These are phyloP conservation scores for Lasiosphaeria miniovina DNA, from an alignment of 495 filamentous ascomycete species.

Conservation along the genomic window DNA sequence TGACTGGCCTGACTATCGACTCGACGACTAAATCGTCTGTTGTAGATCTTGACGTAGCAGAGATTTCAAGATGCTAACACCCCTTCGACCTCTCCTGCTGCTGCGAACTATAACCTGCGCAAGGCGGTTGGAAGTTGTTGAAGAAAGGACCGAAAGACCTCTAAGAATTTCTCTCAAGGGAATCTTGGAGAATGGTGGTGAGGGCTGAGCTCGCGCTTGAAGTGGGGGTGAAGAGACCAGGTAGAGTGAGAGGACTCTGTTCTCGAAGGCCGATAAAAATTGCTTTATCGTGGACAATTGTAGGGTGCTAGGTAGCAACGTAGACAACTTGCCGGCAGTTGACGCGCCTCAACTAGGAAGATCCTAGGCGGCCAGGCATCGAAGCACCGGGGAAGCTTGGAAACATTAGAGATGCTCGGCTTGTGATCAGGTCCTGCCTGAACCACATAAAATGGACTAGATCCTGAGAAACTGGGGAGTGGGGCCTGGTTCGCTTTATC, in stretches of 20 bases:
- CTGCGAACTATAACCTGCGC: no score
- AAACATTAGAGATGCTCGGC: constrained; percentile 3
- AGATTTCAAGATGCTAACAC: no score
- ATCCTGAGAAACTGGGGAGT: neutral
- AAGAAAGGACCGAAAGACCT: neutral
- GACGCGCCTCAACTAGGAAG: constrained; percentile 21
- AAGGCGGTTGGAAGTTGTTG: no score
- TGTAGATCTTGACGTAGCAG: neutral
- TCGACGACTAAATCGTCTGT: neutral
- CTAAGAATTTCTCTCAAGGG: constrained; percentile 16
- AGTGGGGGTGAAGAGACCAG: constrained; percentile 28
- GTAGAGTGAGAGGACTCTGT: constrained; percentile 22
- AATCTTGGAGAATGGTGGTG: neutral
- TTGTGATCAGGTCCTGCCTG: constrained; percentile 7
- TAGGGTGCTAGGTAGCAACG: neutral
- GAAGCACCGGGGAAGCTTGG: constrained; percentile 7
- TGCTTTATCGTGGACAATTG: constrained; percentile 22
- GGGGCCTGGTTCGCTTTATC: neutral
- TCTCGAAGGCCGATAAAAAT: constrained; percentile 26
- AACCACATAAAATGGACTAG: constrained; percentile 5
- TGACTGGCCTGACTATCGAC: neutral
- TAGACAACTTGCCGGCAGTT: constrained; percentile 19
- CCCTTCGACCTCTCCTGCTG: no score
- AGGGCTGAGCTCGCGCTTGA: constrained; percentile 20
- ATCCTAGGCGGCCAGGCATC: constrained; percentile 22